A percentile compares a stretch with the other conserved stretches of the same genome.
Conservation (phyloP, 805 yeast genomes). For the Ogataea henricii region DNA sequence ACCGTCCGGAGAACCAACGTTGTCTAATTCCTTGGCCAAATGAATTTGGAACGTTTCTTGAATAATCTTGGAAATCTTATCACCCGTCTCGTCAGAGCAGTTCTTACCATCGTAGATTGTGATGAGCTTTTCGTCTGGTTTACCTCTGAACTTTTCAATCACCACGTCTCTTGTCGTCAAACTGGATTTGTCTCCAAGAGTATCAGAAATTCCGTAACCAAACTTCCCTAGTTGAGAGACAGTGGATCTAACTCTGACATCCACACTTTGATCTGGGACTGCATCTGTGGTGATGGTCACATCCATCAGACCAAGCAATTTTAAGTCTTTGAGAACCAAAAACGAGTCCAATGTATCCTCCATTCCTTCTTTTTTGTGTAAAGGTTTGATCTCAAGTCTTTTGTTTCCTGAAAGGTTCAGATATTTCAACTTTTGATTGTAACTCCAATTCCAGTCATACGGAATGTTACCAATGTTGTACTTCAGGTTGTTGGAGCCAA, state of each 20-base stretch:
- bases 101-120: conserved; percentile 86
- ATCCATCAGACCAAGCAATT: conserved; percentile 87
- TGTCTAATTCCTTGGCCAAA: conserved; percentile 65
- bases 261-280: conserved; percentile 84
- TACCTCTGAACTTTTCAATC: conserved; percentile 83
- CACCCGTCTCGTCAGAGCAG: conserved; percentile 56
- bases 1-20: conserved; percentile 35
- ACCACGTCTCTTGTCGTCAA: conserved; percentile 83
- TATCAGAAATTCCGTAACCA: conserved; percentile 91
- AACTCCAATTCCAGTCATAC: conserved; percentile 97
- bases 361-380: conserved; percentile 54
- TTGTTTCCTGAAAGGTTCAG: conserved; percentile 92
- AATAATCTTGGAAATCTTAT: conserved; percentile 67
- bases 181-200: conserved; percentile 64
- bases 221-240: conserved; percentile 75
- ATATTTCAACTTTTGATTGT: conserved; percentile 71
- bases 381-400: conserved; percentile 82
- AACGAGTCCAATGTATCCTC: conserved; percentile 70
- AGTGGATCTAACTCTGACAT: conserved; percentile 86
- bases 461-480: conserved; percentile 94
- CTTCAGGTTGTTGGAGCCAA: conserved; percentile 85
- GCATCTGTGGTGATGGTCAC: conserved; percentile 87
- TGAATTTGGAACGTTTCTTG: conserved; percentile 70
- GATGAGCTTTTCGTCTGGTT: conserved; percentile 75
- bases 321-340: conserved; percentile 61